phyloP scores from a whole-genome alignment of 2,329 filamentous ascomycete species.

The Xylariomycetidae sp. region DNA sequence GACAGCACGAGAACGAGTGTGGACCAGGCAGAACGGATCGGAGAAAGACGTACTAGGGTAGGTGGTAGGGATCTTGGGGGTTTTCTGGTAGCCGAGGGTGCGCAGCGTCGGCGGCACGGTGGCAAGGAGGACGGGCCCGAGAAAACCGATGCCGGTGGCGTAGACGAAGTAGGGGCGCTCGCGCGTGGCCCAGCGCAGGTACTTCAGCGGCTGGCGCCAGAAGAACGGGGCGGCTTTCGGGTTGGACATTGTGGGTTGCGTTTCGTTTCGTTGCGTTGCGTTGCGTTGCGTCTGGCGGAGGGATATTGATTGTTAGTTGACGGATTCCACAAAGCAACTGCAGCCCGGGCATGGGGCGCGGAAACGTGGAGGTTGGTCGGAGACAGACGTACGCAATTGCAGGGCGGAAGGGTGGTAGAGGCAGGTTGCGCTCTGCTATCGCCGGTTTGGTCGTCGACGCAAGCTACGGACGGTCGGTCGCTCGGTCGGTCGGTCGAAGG shows the following conservation, averaged over 20 bases:
- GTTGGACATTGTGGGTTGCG: conserved; percentile 49
- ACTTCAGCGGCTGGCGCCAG: conserved; percentile 77
- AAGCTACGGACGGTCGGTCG: too few relatives aligned
- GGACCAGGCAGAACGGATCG: too few relatives aligned
- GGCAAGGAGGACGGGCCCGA: conserved; percentile 66
- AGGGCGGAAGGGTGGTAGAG: too few relatives aligned
- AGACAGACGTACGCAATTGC: too few relatives aligned
- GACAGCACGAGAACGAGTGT: too few relatives aligned
- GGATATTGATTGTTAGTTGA: conserved; percentile 1
- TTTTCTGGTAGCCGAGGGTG: conserved; percentile 66
- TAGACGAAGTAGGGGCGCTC: conserved; percentile 90
- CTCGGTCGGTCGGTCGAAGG: too few relatives aligned
- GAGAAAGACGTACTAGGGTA: conserved; percentile 87
- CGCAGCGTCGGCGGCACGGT: conserved; percentile 68
- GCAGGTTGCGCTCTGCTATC: too few relatives aligned
- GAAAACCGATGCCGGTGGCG: conserved; percentile 66
- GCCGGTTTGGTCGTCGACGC: too few relatives aligned
- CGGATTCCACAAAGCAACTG: too few relatives aligned
- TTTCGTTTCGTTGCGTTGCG: conserved; percentile 8
- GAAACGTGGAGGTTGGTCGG: too few relatives aligned
- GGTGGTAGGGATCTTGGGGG: conserved; percentile 71
- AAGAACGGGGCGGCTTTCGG: conserved; percentile 68
- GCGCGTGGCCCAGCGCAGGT: conserved; percentile 81
- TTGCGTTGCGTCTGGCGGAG: conserved; percentile 1
- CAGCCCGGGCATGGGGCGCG: too few relatives aligned